These are phyloP conservation scores for Sarcodon aspratus DNA, from an alignment of 768 basidiomycete species.

Conservation along the genomic window DNA sequence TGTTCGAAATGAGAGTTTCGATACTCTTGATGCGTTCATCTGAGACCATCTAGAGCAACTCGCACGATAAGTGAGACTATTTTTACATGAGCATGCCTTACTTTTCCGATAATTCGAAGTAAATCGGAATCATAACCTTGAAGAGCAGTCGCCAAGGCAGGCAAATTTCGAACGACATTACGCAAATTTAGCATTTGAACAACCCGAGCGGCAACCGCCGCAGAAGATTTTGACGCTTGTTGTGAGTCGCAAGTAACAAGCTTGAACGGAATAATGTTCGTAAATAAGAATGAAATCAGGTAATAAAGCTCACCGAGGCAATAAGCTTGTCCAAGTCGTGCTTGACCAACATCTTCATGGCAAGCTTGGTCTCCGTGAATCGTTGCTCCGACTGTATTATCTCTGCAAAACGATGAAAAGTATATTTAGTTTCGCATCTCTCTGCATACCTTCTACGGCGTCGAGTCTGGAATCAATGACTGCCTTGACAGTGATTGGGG, in stretches of 20 bases:
- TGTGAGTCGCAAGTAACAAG: constrained; percentile 55
- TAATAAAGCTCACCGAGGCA: constrained; percentile 34
- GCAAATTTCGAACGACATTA: constrained; percentile 56
- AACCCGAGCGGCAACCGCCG: constrained; percentile 36
- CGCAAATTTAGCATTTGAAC: constrained; percentile 74
- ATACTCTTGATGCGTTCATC: constrained; percentile 64
- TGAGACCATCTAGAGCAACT: constrained; percentile 45
- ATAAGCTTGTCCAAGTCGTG: constrained; percentile 87
- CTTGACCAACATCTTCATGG: constrained; percentile 61
- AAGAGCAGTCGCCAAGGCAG: constrained; percentile 52
- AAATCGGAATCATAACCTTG: constrained; percentile 45
- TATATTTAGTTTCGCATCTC: neutral
- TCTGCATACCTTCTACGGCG: constrained; percentile 60
- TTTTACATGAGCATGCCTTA: constrained; percentile 14
- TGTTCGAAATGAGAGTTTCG: constrained; percentile 41
- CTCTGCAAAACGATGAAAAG: constrained; percentile 31
- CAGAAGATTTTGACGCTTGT: constrained; percentile 47
- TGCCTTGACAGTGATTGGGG: constrained; percentile 65
- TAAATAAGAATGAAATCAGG: neutral
- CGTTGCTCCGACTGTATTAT: constrained; percentile 66
- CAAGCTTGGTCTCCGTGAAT: constrained; percentile 56
- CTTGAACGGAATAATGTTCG: constrained; percentile 23
- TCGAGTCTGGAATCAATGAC: constrained; percentile 78
- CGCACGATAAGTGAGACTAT: neutral
- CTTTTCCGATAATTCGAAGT: constrained; percentile 50